Conservation (phyloP, 2,329 filamentous ascomycete species). For the Neofusicoccum laricinum region DNA sequence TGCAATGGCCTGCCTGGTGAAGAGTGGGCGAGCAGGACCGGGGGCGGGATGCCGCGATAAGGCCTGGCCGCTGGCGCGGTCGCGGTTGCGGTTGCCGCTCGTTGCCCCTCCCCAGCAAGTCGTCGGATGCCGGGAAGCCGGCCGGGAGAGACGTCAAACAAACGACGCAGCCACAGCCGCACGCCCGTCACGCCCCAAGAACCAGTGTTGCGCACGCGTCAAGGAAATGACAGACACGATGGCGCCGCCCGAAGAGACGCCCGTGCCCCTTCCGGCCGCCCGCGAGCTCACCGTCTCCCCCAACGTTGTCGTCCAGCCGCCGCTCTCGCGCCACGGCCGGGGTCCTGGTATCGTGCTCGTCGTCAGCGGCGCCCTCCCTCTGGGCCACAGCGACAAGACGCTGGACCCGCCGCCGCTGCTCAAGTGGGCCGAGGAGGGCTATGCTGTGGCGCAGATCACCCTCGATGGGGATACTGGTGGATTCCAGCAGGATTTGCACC, state of each 20-base stretch:
- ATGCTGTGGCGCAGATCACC: slow-evolving; percentile 56
- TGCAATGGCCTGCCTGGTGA: not conserved
- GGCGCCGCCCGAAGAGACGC: not conserved
- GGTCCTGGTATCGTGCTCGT: slow-evolving; percentile 51
- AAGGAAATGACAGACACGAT: not conserved
- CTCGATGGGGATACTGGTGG: slow-evolving; percentile 19
- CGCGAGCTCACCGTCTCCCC: slow-evolving; percentile 24
- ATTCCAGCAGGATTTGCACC: not conserved
- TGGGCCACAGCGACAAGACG: slow-evolving; percentile 33
- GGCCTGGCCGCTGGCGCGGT: no score
- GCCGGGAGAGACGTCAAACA: no score
- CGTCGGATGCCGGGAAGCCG: not conserved
- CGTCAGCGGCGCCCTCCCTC: slow-evolving; percentile 33
- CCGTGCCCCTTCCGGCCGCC: slow-evolving; percentile 20
- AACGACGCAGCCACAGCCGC: not conserved
- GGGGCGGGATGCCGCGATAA: not conserved
- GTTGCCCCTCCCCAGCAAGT: not conserved
- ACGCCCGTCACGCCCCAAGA: not conserved
- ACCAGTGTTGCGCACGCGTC: not conserved
- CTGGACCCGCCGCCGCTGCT: slow-evolving; percentile 54
- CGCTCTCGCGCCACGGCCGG: slow-evolving; percentile 48
- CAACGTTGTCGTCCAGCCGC: slow-evolving; percentile 40
- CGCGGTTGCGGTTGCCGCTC: no score
- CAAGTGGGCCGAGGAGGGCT: slow-evolving; percentile 73
- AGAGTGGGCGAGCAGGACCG: not conserved